These are phyloP conservation scores for Pseudogymnoascus sp. DNA, from an alignment of 2,329 filamentous ascomycete species.

Conservation along the genomic window DNA sequence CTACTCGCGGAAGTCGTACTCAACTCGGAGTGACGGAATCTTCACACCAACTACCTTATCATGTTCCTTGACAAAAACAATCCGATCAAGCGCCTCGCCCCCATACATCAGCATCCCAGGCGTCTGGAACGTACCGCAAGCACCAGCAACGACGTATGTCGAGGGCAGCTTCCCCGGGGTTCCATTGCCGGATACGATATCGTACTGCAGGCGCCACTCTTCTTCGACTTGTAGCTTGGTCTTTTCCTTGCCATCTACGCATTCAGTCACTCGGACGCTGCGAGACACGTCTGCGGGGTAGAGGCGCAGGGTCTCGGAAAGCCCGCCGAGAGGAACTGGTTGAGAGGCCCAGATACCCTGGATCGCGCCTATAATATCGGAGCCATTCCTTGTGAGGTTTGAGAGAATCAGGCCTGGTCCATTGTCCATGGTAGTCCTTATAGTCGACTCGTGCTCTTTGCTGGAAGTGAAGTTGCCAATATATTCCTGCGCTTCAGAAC, in stretches of 20 bases:
- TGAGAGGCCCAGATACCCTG: background rate
- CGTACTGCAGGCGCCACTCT: background rate
- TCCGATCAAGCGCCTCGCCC: background rate
- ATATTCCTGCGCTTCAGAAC: background rate
- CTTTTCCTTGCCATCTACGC: background rate
- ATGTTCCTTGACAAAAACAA: background rate
- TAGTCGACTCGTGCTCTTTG: background rate
- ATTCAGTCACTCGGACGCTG: background rate
- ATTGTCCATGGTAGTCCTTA: background rate
- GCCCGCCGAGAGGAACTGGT: background rate
- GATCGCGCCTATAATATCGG: background rate
- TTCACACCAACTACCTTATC: background rate
- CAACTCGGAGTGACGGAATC: background rate
- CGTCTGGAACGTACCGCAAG: background rate
- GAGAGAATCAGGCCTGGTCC: background rate
- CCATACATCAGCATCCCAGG: background rate
- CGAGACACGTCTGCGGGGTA: background rate
- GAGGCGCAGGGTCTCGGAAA: background rate
- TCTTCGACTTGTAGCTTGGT: background rate
- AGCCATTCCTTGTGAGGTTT: constrained; percentile 2
- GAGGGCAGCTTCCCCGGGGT: background rate
- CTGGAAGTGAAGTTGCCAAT: background rate
- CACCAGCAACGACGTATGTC: background rate
- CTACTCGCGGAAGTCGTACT: background rate
- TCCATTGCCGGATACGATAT: background rate